phyloP scores from a whole-genome alignment of 192 early-diverging fungal species.

The Rhizophlyctis rosea region DNA sequence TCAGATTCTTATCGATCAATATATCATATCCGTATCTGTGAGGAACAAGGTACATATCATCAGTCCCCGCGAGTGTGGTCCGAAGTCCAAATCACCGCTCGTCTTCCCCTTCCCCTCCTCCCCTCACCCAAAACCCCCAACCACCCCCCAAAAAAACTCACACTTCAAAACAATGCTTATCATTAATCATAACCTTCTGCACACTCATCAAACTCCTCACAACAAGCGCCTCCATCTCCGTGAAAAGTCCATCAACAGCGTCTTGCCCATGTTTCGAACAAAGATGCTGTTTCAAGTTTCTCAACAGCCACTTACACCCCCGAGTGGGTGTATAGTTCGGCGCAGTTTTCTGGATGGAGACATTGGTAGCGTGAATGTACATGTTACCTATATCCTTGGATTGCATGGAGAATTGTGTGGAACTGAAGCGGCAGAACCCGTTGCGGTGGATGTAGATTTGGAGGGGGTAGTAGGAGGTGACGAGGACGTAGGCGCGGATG shows the following conservation, averaged over 20 bases:
- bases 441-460: conserved; percentile 61
- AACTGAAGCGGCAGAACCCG: conserved; percentile 65
- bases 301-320: conserved; percentile 62
- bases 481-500: conserved; percentile 57
- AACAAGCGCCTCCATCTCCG: conserved; percentile 60
- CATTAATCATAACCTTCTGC: conserved; percentile 69
- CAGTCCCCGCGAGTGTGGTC: not conserved
- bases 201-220: conserved; percentile 57
- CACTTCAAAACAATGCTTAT: conserved; percentile 66
- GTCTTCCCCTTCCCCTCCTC: no score
- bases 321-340: conserved; percentile 56
- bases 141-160: conserved; percentile 11
- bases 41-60: not conserved
- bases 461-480: conserved; percentile 59
- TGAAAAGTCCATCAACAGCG: conserved; percentile 49
- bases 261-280: conserved; percentile 48
- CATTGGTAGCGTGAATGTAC: conserved; percentile 65
- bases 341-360: conserved; percentile 60
- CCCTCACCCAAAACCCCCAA: no score
- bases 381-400: conserved; percentile 64
- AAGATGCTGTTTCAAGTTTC: conserved; percentile 56
- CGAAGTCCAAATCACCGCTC: not conserved
- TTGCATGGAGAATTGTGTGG: conserved; percentile 60
- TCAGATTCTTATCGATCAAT: conserved; percentile 55
- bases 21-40: conserved; percentile 59